Percentiles rank a stretch among this genome's conserved stretches.
Conservation (phyloP, 2,329 filamentous ascomycete genomes). For the Apiospora kogelbergensis region DNA sequence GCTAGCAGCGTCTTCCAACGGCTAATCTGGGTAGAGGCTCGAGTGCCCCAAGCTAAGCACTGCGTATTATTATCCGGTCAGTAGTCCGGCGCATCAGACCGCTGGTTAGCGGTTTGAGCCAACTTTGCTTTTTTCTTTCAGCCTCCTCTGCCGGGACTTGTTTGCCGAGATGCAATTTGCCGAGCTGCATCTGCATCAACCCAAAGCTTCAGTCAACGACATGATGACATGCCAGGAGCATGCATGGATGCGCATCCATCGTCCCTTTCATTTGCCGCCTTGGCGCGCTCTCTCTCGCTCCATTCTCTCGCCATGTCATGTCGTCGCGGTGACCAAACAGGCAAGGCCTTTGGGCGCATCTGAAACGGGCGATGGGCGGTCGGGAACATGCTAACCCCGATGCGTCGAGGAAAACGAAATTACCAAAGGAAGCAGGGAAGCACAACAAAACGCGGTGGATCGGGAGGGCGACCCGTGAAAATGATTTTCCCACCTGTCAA, state of each 20-base stretch:
- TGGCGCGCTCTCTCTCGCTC: neutral
- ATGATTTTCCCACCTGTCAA: neutral
- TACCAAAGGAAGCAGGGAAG: neutral
- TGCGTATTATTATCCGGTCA: neutral
- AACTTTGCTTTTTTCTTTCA: no score
- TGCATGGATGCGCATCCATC: neutral
- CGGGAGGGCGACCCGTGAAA: neutral
- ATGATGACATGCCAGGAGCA: no score
- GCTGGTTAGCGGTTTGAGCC: no score
- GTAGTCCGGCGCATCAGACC: no score
- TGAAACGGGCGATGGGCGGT: neutral
- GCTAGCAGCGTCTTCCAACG: neutral
- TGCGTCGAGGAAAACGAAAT: neutral
- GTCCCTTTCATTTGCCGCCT: neutral
- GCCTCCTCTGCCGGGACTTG: no score
- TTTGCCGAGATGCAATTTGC: neutral
- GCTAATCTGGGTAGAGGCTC: neutral
- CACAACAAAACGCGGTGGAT: neutral
- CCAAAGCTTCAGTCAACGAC: neutral
- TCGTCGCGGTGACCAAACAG: neutral
- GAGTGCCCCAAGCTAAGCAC: neutral
- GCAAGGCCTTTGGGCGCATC: neutral
- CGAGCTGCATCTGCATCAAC: neutral
- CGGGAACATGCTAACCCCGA: neutral
- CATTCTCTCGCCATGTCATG: conserved; percentile 2